Percentiles rank a stretch among this genome's conserved stretches.
Evolutionary conservation across 2,329 filamentous ascomycete species (phyloP).

Genomic region (Hypoxylon sp.): DNA sequence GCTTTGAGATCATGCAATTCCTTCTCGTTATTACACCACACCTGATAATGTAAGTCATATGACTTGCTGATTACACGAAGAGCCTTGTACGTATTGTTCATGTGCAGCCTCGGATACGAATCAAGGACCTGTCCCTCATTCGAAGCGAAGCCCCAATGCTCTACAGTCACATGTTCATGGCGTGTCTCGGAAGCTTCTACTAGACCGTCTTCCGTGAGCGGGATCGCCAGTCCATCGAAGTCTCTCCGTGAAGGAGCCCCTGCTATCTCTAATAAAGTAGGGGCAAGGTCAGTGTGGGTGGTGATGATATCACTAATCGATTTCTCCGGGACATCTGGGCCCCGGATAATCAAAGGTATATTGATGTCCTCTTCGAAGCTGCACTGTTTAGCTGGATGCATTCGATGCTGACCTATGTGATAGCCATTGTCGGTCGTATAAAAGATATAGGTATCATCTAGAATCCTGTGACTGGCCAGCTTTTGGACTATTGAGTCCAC

Average conservation of each 20-base stretch:
- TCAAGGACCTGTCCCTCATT: constrained; percentile 53
- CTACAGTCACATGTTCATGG: constrained; percentile 65
- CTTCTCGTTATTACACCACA: constrained; percentile 71
- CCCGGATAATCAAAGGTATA: constrained; percentile 70
- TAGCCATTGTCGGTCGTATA: constrained; percentile 74
- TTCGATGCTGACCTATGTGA: constrained; percentile 71
- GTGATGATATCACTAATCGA: constrained; percentile 63
- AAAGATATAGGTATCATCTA: constrained; percentile 70
- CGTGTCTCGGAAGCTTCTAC: constrained; percentile 46
- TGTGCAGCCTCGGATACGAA: constrained; percentile 46
- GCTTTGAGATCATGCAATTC: constrained; percentile 67
- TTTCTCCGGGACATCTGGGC: constrained; percentile 64
- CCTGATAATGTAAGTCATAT: constrained; percentile 64
- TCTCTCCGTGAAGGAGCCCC: constrained; percentile 61
- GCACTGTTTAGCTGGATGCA: constrained; percentile 71
- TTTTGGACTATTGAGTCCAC: constrained; percentile 63
- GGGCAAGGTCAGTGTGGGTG: constrained; percentile 74
- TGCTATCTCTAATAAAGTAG: constrained; percentile 68
- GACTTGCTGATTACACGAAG: constrained; percentile 62
- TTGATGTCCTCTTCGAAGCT: constrained; percentile 73
- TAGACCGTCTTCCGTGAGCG: constrained; percentile 46
- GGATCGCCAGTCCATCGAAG: constrained; percentile 70
- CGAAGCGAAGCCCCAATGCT: constrained; percentile 61
- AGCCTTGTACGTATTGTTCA: constrained; percentile 69
- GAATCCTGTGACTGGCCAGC: constrained; percentile 57